Evolutionary conservation across 139 green algal genomes (phyloP).

Genomic region (Tetradesmus obliquus): DNA sequence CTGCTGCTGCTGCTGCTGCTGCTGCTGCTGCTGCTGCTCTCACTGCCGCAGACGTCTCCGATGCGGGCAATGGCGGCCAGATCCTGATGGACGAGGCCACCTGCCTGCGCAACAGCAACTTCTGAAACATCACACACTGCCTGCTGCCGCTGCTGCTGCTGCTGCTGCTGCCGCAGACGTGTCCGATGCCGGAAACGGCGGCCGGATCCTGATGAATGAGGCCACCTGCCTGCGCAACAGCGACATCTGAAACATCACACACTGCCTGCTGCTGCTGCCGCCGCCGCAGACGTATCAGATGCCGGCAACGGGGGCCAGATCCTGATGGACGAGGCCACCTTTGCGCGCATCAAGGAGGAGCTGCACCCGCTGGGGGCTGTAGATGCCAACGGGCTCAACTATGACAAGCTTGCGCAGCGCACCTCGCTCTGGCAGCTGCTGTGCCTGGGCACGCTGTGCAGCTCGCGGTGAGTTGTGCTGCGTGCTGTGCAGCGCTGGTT

Average conservation of each 20-base stretch:
- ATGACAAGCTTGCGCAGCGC: slow-evolving; percentile 19
- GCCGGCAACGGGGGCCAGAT: slow-evolving; percentile 46
- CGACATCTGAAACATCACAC: background rate
- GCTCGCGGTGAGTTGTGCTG: background rate
- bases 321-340: slow-evolving; percentile 30
- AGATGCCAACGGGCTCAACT: slow-evolving; percentile 33
- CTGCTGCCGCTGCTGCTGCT: background rate
- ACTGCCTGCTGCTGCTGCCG: background rate
- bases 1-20: background rate
- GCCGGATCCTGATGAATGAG: slow-evolving; percentile 36
- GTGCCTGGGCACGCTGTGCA: slow-evolving; percentile 29
- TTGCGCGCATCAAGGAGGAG: slow-evolving; percentile 22
- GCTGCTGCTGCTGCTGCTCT: background rate
- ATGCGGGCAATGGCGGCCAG: slow-evolving; percentile 45
- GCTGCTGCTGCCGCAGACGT: slow-evolving; percentile 35
- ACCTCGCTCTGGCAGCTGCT: slow-evolving; percentile 25
- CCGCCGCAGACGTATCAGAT: slow-evolving; percentile 40
- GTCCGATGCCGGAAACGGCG: slow-evolving; percentile 37
- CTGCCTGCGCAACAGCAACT: background rate
- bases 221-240: background rate
- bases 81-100: slow-evolving; percentile 29
- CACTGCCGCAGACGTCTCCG: slow-evolving; percentile 33
- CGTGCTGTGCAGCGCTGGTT: background rate
- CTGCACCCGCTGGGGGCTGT: slow-evolving; percentile 30
- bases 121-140: background rate